Percentiles rank a stretch among this genome's conserved stretches.
These are phyloP conservation scores for Radiomyces spectabilis DNA, from an alignment of 192 early-diverging fungal genomes.

Conservation along the genomic window DNA sequence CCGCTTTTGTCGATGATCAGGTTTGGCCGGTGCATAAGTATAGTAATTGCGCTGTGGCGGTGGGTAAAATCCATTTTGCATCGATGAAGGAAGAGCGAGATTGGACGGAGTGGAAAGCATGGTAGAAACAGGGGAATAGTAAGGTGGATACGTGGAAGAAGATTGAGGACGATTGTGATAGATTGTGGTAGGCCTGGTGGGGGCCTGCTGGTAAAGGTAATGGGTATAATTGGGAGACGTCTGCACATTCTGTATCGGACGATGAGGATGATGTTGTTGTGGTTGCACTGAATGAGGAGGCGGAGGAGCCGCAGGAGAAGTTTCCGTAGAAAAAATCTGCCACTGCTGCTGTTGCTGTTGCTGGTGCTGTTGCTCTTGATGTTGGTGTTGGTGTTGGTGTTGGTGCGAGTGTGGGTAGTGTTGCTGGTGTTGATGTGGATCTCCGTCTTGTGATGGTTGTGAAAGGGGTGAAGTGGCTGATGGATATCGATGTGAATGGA, in stretches of 20 bases:
- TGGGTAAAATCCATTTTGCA: not conserved
- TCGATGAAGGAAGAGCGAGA: too few relatives aligned
- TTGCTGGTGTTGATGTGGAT: too few relatives aligned
- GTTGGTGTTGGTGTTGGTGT: not conserved
- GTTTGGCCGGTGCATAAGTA: too few relatives aligned
- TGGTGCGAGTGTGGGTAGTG: not conserved
- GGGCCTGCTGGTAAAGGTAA: not conserved
- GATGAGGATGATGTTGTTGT: not conserved
- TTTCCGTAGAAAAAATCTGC: not conserved
- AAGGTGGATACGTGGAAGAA: not conserved
- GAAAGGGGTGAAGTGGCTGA: too few relatives aligned
- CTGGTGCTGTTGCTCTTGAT: not conserved
- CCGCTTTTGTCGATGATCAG: too few relatives aligned
- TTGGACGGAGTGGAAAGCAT: too few relatives aligned
- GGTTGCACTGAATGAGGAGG: not conserved
- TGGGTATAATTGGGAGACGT: too few relatives aligned
- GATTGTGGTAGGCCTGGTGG: not conserved
- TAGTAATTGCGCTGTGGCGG: not conserved
- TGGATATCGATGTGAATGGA: too few relatives aligned
- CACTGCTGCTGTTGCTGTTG: not conserved
- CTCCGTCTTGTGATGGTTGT: too few relatives aligned
- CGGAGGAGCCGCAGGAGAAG: not conserved
- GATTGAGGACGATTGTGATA: conserved; percentile 3
- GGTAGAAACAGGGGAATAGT: not conserved
- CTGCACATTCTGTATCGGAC: not conserved